Evolutionary conservation across 305 asterid genomes (phyloP), one percentile per base, ranked within the genome.

Genomic region (Fraxinus greggii): DNA sequence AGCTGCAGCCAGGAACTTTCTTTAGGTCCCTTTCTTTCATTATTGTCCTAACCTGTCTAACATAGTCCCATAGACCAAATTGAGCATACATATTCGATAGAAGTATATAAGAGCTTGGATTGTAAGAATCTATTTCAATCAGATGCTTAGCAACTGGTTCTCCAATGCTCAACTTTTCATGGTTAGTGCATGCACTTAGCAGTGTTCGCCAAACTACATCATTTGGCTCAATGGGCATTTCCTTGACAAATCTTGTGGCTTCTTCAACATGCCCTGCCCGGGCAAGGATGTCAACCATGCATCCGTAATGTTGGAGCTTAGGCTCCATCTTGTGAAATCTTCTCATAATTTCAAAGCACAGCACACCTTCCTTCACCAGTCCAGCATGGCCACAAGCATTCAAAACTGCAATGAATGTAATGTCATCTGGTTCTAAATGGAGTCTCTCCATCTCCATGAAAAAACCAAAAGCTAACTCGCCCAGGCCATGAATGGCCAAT

Each of bases 371-470:
- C 86, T 94, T 93, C 54, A 92, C 84, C 89, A 94, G 83, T 80
- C 98, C 97, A 10, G 93, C 88, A 86, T 94, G 98, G 8, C 92
- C 93, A 86, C 97, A 93, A 10, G 98, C 98, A 84, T 89, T 94
- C 82, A 94, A 74, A 81, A 92, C 88, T 2, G 89, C 90, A 13
- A 94, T 88, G 74, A 92, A 94, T 12, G 97, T 92, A 79, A 94
- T 92, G 42, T 90, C 97, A 82, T 94, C 98, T 1, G 94, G 93
- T 70, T 91, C 54, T 69, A 93, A 28, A 24, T 83, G 84, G n/a
- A 80, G 89, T 75, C 85, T 88, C 78, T 88, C 90, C 97, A 93
- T 93, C 78, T 93, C 92, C 89, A 94, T 85, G 84, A 94, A 94
- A 36, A 94, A 72, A 67, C 84, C 86, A 54, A 94, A 93, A 76